Conservation (phyloP, 2,329 filamentous ascomycete genomes). For the Diaporthe eres region DNA sequence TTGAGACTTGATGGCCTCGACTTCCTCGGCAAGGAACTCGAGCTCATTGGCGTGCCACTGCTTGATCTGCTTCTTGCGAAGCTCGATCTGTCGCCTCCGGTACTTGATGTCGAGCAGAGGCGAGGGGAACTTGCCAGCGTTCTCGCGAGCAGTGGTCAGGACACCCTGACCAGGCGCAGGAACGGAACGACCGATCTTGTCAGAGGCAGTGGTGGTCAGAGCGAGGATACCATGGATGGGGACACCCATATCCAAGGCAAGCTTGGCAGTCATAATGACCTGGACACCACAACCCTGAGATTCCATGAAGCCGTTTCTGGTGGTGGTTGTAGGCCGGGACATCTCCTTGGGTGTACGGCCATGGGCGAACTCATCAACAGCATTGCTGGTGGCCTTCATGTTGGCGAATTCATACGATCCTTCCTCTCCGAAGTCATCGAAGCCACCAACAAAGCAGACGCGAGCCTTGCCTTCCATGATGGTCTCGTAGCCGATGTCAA, state of each 20-base stretch:
- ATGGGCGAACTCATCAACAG: constrained; percentile 94
- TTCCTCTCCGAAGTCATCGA: constrained; percentile 99
- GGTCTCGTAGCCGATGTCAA: constrained; percentile 98
- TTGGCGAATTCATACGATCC: constrained; percentile 99
- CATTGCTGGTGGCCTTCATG: constrained; percentile 99
- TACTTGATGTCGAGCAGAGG: constrained; percentile 98
- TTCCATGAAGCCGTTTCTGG: constrained; percentile 98
- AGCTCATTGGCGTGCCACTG: constrained; percentile 97
- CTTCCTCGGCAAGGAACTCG: constrained; percentile 92
- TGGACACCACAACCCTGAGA: constrained; percentile 99
- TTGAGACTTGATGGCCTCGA: constrained; percentile 89
- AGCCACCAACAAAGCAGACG: constrained; percentile 97
- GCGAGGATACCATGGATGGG: constrained; percentile 96
- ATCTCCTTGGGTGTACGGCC: constrained; percentile 96
- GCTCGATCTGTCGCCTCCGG: constrained; percentile 92
- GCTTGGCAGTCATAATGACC: constrained; percentile 96
- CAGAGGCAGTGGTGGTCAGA: constrained; percentile 94
- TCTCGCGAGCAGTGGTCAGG: constrained; percentile 93
- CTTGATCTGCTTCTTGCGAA: constrained; percentile 94
- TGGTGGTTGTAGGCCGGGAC: constrained; percentile 97
- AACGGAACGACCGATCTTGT: constrained; percentile 98
- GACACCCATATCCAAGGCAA: constrained; percentile 98
- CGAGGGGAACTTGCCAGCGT: constrained; percentile 91
- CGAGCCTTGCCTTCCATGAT: constrained; percentile 99
- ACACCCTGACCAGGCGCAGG: constrained; percentile 98